Evolutionary conservation across 345 rosid genomes (phyloP), one percentile per base, ranked within the genome.

Genomic region (Aquilaria yunnanensis): DNA sequence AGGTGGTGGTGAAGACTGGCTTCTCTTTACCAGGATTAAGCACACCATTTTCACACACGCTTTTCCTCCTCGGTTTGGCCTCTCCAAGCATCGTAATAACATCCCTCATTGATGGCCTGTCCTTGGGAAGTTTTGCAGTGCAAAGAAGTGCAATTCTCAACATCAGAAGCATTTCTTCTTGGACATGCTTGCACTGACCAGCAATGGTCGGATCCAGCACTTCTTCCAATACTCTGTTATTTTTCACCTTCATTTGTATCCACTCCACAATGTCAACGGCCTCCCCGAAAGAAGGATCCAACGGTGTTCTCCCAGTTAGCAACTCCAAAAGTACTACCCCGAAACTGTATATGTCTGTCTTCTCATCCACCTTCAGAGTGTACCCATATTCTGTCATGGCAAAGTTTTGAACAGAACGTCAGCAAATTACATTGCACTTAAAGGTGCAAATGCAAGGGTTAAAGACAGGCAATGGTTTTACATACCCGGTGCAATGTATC

Each of bases 51-150:
- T 77, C 76, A 47, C 90, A 79, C 5, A 83, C 75, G 60, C 92
- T 93, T 78, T 92, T 87, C 78, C 94, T 80, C 59, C 91, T 70
- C 0, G 96, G 98, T 64, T 85, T 92, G 30, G 97, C 96, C 81
- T 92, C 90, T 50, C 87, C 85, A 14, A 92, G 96, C 97, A 87
- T 87, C 16, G 85, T 79, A 55, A 85, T 78, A 5, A 89, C 75
- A 14, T 89, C 97, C 55, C 96, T 86, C 82, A 85, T 85, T 5
- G 98, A 83, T 9, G 97, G 97, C 57, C 97, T 77, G 60, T 89
- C 96, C 75, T 83, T 89, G 0, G 96, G 94, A 33, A 85, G 87
- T 71, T 84, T 90, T 29, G 94, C 89, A 0, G 89, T 88, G 66
- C 94, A 84, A 14, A 88, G 82, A 70, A 90, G 81, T 3, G 96